phyloP scores from a whole-genome alignment of 2,329 filamentous ascomycete species.

The Talaromyces sp. region DNA sequence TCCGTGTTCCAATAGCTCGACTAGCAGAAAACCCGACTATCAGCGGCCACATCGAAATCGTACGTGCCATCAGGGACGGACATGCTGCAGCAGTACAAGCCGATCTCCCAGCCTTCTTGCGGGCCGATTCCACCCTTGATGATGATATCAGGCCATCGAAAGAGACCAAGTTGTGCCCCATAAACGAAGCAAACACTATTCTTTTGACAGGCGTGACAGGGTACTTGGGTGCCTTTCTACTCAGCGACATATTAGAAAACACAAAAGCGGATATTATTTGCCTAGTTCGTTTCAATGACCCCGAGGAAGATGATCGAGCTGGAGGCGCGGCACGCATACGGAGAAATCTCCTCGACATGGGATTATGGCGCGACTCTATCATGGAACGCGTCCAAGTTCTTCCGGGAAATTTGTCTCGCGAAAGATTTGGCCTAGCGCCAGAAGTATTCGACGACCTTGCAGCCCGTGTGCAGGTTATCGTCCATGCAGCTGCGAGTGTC shows the following conservation, averaged over 20 bases:
- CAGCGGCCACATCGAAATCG: conserved; percentile 65
- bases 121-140: conserved; percentile 61
- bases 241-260: conserved; percentile 62
- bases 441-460: conserved; percentile 63
- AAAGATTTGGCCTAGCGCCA: conserved; percentile 62
- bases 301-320: conserved; percentile 58
- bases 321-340: conserved; percentile 68
- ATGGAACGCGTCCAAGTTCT: conserved; percentile 73
- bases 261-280: conserved; percentile 67
- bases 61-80: conserved; percentile 66
- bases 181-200: conserved; percentile 63
- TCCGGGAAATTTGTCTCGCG: conserved; percentile 66
- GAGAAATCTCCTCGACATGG: conserved; percentile 70
- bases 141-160: conserved; percentile 60
- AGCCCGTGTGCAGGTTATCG: conserved; percentile 62
- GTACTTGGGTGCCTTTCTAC: conserved; percentile 69
- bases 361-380: conserved; percentile 70
- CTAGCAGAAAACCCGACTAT: conserved; percentile 69
- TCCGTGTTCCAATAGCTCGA: conserved; percentile 65
- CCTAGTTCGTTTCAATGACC: conserved; percentile 67
- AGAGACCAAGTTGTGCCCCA: conserved; percentile 49
- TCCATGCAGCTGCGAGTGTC: conserved; percentile 73
- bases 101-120: conserved; percentile 65
- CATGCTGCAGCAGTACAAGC: conserved; percentile 70
- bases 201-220: conserved; percentile 72